Base-by-base conservation (phyloP, 2,329 filamentous ascomycete species). In the Aspergillus fructus region DNA sequence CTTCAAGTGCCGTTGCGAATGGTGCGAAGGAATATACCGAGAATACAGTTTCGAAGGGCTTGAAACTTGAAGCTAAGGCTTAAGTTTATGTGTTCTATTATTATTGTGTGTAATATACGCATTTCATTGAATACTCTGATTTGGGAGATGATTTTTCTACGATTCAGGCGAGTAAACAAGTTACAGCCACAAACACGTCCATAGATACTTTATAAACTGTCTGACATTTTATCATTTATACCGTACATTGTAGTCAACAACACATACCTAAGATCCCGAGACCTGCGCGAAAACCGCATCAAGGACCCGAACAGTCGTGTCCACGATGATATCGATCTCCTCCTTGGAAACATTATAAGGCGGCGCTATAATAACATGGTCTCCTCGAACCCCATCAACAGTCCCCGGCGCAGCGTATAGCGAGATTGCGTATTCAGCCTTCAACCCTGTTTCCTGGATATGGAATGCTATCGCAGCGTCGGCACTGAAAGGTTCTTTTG, bases 281-380 rank as follows among this genome's bases (percentile, higher is more conserved):
- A 60, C 27, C 23, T 56, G 56, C 11, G 17, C 54, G 60, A 84
- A 82, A 24, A 78, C 81, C 45, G 83, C 81, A 13, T 76, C 68
- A 21, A 89, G 71, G 17, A 88, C 79, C n/a, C 68, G 73, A 4
- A 70, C 72, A 3, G 85, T 75, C 0, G 74, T 78, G 17, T 80
- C 74, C 2, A 84, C 84, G 53, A 89, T 83, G 23, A 75, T 66
- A 13, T 83, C 77, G 51, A 89, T 75, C 19, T 89, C 84, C 7
- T 77, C 76, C 43, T 74, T 72, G 1, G 80, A 85, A 21, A 87
- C 78, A 45, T 83, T 90, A 72, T 86, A 91, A 1, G 89, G 81
- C 5, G 89, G 89, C 1, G 88, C 83, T 11, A 93, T 66, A 24
- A 92, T 78, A 37, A 91, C 76, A 69, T 90, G 87, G 66, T 93